Evolutionary conservation across 2,329 filamentous ascomycete species (phyloP).

Genomic region (Trichoderma sp.): DNA sequence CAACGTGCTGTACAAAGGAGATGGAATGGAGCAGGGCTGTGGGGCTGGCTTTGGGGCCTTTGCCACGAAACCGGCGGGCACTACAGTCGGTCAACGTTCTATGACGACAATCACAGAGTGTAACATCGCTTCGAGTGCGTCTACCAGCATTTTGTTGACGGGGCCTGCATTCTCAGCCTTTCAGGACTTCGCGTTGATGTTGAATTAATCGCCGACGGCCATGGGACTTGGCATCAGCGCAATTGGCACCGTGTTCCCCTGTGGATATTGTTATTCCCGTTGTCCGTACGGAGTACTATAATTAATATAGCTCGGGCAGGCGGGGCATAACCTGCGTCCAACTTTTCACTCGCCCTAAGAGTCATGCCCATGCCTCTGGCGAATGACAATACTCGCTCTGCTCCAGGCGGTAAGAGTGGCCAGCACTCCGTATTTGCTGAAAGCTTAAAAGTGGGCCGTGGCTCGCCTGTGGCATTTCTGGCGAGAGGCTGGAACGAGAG

Average conservation of each 20-base stretch:
- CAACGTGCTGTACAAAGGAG: too few relatives aligned
- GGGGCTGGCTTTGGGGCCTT: not conserved
- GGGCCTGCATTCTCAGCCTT: not conserved
- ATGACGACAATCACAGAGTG: not conserved
- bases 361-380: not conserved
- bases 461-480: not conserved
- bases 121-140: not conserved
- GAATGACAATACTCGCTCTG: not conserved
- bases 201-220: constrained; percentile 4
- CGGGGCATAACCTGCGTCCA: not conserved
- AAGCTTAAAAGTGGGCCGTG: not conserved
- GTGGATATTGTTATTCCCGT: constrained; percentile 13
- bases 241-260: constrained; percentile 6
- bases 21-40: not conserved
- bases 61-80: not conserved
- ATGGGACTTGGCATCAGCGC: not conserved
- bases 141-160: not conserved
- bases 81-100: not conserved
- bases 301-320: constrained; percentile 4
- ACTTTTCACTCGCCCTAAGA: not conserved
- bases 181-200: not conserved
- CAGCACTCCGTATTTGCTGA: not conserved
- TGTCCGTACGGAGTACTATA: not conserved
- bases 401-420: not conserved
- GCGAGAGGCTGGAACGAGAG: not conserved